Conservation (phyloP, 306 rosid genomes). For the Elaeagnus macrophylla region DNA sequence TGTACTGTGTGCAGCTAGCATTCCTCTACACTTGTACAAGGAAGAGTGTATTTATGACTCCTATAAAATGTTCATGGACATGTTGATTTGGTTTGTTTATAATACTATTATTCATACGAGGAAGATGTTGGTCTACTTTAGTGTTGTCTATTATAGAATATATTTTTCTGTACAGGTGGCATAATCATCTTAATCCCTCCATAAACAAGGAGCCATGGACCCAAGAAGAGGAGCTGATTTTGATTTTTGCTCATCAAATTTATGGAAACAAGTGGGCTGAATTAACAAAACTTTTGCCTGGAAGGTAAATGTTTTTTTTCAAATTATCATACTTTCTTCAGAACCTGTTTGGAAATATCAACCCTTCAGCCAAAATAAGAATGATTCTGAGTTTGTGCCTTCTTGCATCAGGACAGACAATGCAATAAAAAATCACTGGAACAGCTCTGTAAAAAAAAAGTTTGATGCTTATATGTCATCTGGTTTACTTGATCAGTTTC, state of each 20-base stretch:
- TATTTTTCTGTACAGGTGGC: constrained; percentile 58
- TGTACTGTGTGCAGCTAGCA: too few species aligned
- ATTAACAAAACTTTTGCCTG: constrained; percentile 81
- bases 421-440: constrained; percentile 98
- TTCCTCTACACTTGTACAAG: too few species aligned
- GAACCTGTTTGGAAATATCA: not conserved
- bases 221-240: constrained; percentile 83
- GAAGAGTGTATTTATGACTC: too few species aligned
- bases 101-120: not conserved
- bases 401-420: constrained; percentile 93
- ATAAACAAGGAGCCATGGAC: constrained; percentile 99
- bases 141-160: not conserved
- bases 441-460: constrained; percentile 96
- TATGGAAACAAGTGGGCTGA: constrained; percentile 99
- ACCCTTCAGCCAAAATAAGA: not conserved
- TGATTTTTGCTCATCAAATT: constrained; percentile 83
- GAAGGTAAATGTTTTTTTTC: constrained; percentile 48
- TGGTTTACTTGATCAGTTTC: constrained; percentile 65
- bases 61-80: not conserved
- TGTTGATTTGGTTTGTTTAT: not conserved
- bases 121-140: not conserved
- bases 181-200: constrained; percentile 92
- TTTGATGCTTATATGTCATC: constrained; percentile 89
- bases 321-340: not conserved
- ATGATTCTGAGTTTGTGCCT: constrained; percentile 18